phyloP scores from a whole-genome alignment of 441 rosid species.

The Isatis lusitanica region DNA sequence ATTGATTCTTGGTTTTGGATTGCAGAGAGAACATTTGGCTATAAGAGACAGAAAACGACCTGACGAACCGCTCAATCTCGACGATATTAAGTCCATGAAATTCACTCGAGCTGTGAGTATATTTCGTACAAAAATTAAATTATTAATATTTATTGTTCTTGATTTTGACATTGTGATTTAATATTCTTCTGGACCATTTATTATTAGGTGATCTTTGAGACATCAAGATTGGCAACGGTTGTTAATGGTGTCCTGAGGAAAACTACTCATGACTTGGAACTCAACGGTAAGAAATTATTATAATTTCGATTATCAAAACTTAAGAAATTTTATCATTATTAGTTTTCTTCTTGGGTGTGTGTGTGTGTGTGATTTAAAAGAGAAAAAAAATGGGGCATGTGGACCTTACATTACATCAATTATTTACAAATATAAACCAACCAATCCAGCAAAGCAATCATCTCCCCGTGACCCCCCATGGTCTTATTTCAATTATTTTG shows the following conservation, averaged over 20 bases:
- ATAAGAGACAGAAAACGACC: constrained; percentile 64
- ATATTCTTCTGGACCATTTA: constrained; percentile 15
- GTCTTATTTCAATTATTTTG: constrained; percentile 44
- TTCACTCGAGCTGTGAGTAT: constrained; percentile 80
- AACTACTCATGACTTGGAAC: constrained; percentile 81
- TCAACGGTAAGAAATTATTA: constrained; percentile 54
- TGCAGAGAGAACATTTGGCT: constrained; percentile 75
- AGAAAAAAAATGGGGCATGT: constrained; percentile 17
- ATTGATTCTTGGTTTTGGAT: constrained; percentile 29
- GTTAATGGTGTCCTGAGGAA: constrained; percentile 94
- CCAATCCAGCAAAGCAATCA: constrained; percentile 41
- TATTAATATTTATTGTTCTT: neutral
- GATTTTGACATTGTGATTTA: constrained; percentile 8
- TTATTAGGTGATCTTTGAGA: constrained; percentile 81
- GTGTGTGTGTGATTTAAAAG: neutral
- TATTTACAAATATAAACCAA: constrained; percentile 31
- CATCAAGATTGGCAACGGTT: constrained; percentile 89
- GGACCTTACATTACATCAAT: constrained; percentile 33
- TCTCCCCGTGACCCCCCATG: constrained; percentile 37
- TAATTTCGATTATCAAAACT: neutral
- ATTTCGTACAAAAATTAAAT: constrained; percentile 1
- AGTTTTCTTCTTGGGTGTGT: neutral
- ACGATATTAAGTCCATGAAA: constrained; percentile 73
- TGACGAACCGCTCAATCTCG: constrained; percentile 61
- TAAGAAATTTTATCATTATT: neutral